Percentiles rank a stretch among this genome's conserved stretches.
phyloP scores from a whole-genome alignment of 1,284 basidiomycete species.

The Afroboletus lepidellus region DNA sequence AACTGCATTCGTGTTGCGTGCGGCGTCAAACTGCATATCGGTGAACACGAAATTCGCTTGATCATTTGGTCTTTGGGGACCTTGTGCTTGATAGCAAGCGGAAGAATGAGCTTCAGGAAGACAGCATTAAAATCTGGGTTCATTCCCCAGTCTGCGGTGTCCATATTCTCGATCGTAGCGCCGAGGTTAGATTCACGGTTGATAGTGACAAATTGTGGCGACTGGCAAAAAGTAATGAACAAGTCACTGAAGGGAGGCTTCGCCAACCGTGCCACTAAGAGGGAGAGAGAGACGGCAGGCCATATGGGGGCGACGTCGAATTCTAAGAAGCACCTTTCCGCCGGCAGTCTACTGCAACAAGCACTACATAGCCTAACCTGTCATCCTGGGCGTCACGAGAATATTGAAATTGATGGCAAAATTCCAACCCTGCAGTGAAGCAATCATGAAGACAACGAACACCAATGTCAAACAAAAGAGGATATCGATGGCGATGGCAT shows the following conservation, averaged over 20 bases:
- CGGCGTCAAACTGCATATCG: conserved; percentile 79
- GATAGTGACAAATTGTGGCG: conserved; percentile 50
- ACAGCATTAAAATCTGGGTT: conserved; percentile 63
- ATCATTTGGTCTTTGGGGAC: conserved; percentile 70
- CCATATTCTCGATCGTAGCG: conserved; percentile 42
- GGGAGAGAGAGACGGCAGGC: conserved; percentile 61
- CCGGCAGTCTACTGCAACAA: too few species aligned
- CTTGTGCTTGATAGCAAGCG: conserved; percentile 51
- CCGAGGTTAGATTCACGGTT: conserved; percentile 37
- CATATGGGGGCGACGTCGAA: conserved; percentile 46
- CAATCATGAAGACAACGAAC: too few species aligned
- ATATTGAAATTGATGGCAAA: too few species aligned
- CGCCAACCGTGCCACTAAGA: conserved; percentile 60
- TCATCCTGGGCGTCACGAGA: too few species aligned
- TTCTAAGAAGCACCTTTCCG: too few species aligned
- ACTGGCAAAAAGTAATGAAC: conserved; percentile 65
- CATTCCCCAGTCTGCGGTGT: conserved; percentile 44
- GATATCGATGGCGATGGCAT: too few species aligned
- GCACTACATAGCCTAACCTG: too few species aligned
- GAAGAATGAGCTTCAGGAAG: conserved; percentile 58
- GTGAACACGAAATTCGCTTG: conserved; percentile 72
- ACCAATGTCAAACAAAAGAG: too few species aligned
- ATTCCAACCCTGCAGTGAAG: too few species aligned
- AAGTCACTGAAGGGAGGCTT: conserved; percentile 59
- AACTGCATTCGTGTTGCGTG: too few species aligned